Evolutionary conservation across 2,329 filamentous ascomycete genomes (phyloP), one percentile per base, ranked within the genome.

Genomic region (Paradendryphiella salina): DNA sequence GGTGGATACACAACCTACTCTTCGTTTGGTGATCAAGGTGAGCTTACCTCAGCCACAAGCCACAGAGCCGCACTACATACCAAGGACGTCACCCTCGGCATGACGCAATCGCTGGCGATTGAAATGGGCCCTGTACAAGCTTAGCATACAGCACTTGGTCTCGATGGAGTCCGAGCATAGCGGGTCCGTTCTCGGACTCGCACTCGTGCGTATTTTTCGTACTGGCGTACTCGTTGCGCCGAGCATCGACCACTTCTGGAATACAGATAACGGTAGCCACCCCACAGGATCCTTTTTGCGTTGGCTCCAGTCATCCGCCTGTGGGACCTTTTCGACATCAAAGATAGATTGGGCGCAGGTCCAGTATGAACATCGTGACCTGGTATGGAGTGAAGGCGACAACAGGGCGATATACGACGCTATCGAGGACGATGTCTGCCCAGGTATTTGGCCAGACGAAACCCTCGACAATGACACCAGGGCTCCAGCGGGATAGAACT

Each of bases 11-110:
- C 28, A 13, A 23, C 28, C 29, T 13, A 17, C 33, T 37, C 29
- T 34, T 46, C 28, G n/a, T 44, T 34, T 34, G 28, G 21, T 37
- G 35, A 38, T 46, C 28, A 32, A 32, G 15, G 14, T 26, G 34
- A 35, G 18, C 5, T 14, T 21, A 7, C 36, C 7, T 21, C 38
- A 50, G 47, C 35, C 35, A 34, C 37, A 43, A 26, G 31, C 15
- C 21, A 21, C 34, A 41, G 28, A 21, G 37, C 28, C 26, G 13
- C n/a, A 8, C 10, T 18, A 13, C 11, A 8, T 20, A 3, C 11
- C 23, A 26, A 26, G 23, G 23, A 26, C 2, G 23, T 10, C 6
- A 10, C 23, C 23, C 8, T 6, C 23, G 23, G 8, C 23, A 26
- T 26, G 23, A 10, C 37, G 23, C 29, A 15, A 13, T 8, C 4